A percentile compares a stretch with the other conserved stretches of the same genome.
These are phyloP conservation scores for Fusarium siculi DNA, from an alignment of 2,329 filamentous ascomycete species.

Conservation along the genomic window DNA sequence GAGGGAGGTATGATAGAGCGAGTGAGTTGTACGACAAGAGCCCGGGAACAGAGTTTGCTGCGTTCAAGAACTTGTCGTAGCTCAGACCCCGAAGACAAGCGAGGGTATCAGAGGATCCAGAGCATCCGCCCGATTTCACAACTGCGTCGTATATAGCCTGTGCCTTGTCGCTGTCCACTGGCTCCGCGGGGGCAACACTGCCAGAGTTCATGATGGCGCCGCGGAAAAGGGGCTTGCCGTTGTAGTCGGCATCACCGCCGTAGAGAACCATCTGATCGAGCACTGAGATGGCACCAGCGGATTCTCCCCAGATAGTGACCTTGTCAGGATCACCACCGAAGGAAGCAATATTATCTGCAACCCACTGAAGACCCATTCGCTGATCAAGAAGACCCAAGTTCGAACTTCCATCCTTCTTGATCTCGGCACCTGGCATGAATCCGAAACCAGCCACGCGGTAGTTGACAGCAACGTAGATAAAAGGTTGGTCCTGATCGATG, in stretches of 20 bases:
- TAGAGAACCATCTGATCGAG: constrained; percentile 81
- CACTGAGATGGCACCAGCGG: constrained; percentile 77
- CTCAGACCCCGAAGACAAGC: constrained; percentile 71
- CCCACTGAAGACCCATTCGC: constrained; percentile 77
- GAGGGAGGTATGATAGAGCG: constrained; percentile 77
- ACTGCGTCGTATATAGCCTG: constrained; percentile 74
- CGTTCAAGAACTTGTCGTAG: constrained; percentile 70
- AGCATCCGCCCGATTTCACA: constrained; percentile 70
- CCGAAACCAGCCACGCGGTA: constrained; percentile 81
- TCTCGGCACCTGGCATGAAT: constrained; percentile 75
- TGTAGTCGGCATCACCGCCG: constrained; percentile 77
- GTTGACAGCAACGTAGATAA: constrained; percentile 81
- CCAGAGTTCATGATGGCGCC: constrained; percentile 83
- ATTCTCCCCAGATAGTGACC: constrained; percentile 84
- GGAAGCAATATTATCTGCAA: constrained; percentile 77
- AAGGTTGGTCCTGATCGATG: constrained; percentile 59
- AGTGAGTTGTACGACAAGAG: constrained; percentile 75
- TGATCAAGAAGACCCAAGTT: constrained; percentile 82
- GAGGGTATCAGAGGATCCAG: constrained; percentile 64
- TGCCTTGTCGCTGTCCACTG: constrained; percentile 72
- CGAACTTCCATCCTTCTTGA: constrained; percentile 72
- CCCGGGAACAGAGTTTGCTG: constrained; percentile 75
- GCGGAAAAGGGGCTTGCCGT: constrained; percentile 78
- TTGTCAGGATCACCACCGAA: constrained; percentile 85
- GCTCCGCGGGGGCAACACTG: constrained; percentile 68